Evolutionary conservation across 106 monocot species (phyloP), one percentile per base, ranked within the genome.

Genomic region (Cymbidium sinense): DNA sequence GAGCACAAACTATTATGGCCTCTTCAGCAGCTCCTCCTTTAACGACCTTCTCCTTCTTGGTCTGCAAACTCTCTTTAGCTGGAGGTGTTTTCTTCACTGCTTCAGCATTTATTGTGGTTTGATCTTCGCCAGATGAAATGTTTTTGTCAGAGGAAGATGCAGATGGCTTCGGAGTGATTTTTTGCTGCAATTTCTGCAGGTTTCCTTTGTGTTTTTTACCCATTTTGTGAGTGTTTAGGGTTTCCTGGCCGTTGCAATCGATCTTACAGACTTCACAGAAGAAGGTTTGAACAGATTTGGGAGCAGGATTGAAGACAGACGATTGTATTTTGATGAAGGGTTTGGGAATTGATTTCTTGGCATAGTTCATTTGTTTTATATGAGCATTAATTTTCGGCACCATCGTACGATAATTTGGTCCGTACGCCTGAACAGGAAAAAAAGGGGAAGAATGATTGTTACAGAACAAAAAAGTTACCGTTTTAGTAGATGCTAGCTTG

Each of bases 1-100:
- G n/a, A 1, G 72, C 62, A 80, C 91, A 95, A 5, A 81, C 39
- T 76, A 34, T 85, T 36, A 91, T 79, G 6, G 82, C 81, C 27
- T 78, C 86, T 62, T 44, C 81, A 27, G 78, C 27, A 9, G 87
- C 81, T n/a, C 91, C 91, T 33, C 77, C 70, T 39, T 82, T 51
- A 39, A 95, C 77, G 31, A 91, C 41, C 77, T 86, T 89, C 35
- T 30, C 50, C 36, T 86, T 95, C 84, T 89, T 89, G 0, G 33
- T 43, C 83, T 91, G 83, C 75, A 87, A 47, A 78, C 82, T 80
- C n/a, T 75, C 79, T 18, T 39, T 37, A 33, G 2, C 31, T 67
- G 67, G 12, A 67, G 67, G 15, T 13, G 30, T 3, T 9, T 71
- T 71, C 35, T 55, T 58, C 51, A 9, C 28, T 18, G 43, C 27